phyloP scores from a whole-genome alignment of 192 early-diverging fungal genomes.

The Coemansia sp. region DNA sequence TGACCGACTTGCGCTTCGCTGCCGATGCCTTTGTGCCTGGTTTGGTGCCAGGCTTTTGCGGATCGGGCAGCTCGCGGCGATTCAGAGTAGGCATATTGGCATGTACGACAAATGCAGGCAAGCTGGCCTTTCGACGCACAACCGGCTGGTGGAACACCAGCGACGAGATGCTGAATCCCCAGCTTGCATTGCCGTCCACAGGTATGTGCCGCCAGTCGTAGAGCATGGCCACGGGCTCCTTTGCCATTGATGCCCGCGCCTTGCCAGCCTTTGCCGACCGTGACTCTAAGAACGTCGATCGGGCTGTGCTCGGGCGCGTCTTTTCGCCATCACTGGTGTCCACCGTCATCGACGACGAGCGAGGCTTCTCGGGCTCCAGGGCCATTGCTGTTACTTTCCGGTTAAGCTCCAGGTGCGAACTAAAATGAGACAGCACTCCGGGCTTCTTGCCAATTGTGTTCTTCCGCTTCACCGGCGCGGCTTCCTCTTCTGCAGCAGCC shows the following conservation, averaged over 20 bases:
- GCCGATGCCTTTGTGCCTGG: not conserved
- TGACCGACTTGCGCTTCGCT: not conserved
- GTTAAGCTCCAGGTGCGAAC: slow-evolving; percentile 39
- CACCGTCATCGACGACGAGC: slow-evolving; percentile 35
- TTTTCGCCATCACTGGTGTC: slow-evolving; percentile 15
- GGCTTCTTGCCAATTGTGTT: slow-evolving; percentile 11
- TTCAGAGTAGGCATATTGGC: slow-evolving; percentile 47
- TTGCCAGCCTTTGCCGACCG: slow-evolving; percentile 8
- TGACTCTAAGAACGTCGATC: slow-evolving; percentile 10
- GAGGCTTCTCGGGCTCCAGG: slow-evolving; percentile 32
- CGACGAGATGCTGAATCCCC: slow-evolving; percentile 47
- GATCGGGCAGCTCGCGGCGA: slow-evolving; percentile 25
- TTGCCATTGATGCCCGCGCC: slow-evolving; percentile 28
- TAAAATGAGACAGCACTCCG: slow-evolving; percentile 33
- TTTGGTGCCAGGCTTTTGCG: slow-evolving; percentile 9
- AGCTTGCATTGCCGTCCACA: slow-evolving; percentile 17
- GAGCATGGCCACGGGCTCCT: slow-evolving; percentile 13
- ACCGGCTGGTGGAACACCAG: slow-evolving; percentile 32
- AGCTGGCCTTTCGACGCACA: slow-evolving; percentile 24
- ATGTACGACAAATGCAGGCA: slow-evolving; percentile 28
- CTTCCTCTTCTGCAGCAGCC: not conserved
- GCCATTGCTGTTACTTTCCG: slow-evolving; percentile 29
- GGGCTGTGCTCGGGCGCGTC: slow-evolving; percentile 15
- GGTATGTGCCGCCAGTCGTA: slow-evolving; percentile 41
- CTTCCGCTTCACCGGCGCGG: not conserved